These are phyloP conservation scores for Ampelocalamus luodianensis DNA, from an alignment of 176 grass and related monocot genomes.

Conservation along the genomic window DNA sequence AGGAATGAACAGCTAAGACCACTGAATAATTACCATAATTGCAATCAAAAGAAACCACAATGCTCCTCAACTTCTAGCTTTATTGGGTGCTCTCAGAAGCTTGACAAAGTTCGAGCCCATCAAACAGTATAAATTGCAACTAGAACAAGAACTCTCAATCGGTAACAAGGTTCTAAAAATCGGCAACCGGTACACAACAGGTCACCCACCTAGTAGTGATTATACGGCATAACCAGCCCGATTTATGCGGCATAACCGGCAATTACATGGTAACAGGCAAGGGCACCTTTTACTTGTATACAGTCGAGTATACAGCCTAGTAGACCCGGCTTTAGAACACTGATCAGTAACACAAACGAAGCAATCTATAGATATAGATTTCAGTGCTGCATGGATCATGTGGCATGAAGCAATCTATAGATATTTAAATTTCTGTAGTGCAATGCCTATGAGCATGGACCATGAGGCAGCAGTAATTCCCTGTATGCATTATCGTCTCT, in stretches of 20 bases:
- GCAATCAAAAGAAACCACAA: conserved; percentile 3
- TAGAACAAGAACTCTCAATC: not conserved
- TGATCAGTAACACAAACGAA: not conserved
- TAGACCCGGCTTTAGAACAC: too few relatives aligned
- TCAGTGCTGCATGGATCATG: not conserved
- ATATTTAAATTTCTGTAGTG: conserved; percentile 3
- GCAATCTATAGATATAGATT: not conserved
- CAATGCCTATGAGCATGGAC: not conserved
- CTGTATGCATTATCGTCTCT: not conserved
- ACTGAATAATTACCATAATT: conserved; percentile 3
- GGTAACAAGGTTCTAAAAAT: not conserved
- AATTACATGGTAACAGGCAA: too few relatives aligned
- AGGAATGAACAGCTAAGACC: not conserved
- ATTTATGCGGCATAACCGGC: too few relatives aligned
- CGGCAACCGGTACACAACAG: too few relatives aligned
- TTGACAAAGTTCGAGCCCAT: not conserved
- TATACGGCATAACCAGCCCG: too few relatives aligned
- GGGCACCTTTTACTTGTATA: too few relatives aligned
- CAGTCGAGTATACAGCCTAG: too few relatives aligned
- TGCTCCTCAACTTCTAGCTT: not conserved
- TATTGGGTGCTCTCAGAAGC: not conserved
- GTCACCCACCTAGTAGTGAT: too few relatives aligned
- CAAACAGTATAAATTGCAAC: conserved; percentile 6
- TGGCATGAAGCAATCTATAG: not conserved
- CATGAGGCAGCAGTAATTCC: not conserved